A percentile compares a stretch with the other conserved stretches of the same genome.
Conservation (phyloP, 2,329 filamentous ascomycete genomes). For the Scorias spongiosa region DNA sequence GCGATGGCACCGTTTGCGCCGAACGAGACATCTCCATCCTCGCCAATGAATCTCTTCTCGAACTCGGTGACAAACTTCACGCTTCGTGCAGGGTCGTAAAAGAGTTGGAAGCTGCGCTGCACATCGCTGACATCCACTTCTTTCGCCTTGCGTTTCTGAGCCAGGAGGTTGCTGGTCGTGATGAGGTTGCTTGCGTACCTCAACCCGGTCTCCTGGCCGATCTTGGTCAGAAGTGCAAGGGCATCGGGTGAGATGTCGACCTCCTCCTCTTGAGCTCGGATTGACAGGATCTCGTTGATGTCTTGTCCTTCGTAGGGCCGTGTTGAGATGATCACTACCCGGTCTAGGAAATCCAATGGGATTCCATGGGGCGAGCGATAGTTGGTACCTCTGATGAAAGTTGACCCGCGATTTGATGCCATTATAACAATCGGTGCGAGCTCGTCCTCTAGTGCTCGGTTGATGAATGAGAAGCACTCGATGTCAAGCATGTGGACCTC, state of each 20-base stretch:
- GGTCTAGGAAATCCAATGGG: constrained; percentile 88
- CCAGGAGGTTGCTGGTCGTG: constrained; percentile 78
- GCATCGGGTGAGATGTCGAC: constrained; percentile 83
- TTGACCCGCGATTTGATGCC: constrained; percentile 90
- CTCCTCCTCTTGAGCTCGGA: constrained; percentile 90
- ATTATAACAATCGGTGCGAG: constrained; percentile 96
- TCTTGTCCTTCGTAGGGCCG: constrained; percentile 70
- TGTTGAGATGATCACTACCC: constrained; percentile 91
- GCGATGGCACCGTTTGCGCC: constrained; percentile 29
- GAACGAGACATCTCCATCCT: constrained; percentile 68
- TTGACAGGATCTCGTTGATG: constrained; percentile 80
- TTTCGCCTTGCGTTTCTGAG: constrained; percentile 70
- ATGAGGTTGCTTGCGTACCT: constrained; percentile 97
- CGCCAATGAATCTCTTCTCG: constrained; percentile 84
- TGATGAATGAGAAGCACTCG: constrained; percentile 97
- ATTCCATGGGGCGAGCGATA: constrained; percentile 88
- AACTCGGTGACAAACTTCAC: constrained; percentile 81
- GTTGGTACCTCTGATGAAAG: constrained; percentile 81
- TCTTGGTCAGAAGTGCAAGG: constrained; percentile 84
- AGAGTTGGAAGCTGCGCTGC: constrained; percentile 81
- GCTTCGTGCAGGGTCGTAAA: constrained; percentile 79
- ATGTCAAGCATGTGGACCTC: constrained; percentile 99
- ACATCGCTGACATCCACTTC: constrained; percentile 79
- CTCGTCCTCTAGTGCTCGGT: constrained; percentile 87
- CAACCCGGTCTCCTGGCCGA: constrained; percentile 80